Evolutionary conservation across 345 rosid species (phyloP), one percentile per base, ranked within the genome.

Genomic region (Diplotaxis tenuifolia): DNA sequence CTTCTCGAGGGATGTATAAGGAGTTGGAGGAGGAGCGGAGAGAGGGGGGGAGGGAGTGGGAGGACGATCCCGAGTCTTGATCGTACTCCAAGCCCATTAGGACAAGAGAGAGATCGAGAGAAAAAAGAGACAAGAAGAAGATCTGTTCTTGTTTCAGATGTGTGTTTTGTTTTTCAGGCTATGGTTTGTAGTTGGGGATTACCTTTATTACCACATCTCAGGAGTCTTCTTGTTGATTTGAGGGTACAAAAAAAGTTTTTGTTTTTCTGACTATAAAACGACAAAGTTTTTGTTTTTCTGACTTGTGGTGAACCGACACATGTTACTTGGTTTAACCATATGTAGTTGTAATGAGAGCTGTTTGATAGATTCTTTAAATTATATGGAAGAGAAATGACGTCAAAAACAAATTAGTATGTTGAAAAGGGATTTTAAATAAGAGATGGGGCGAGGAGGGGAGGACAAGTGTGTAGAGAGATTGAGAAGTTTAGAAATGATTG

Each of bases 1-100:
- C 86, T 49, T 79, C 87, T 50, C 80, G 0, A 73, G 15, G 84
- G 81, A 32, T 4, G 49, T 40, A 40, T 7, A 40, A 15, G 16
- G 49, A 40, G 49, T 40, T 40, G 49, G 49, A 5, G 49, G 49
- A 40, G 12, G 49, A 40, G 12, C 49, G 49, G 49, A 76, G 20
- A 11, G 76, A 29, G 18, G 78, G 67, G 18, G 78, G 67, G 22
- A 74, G 36, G 28, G 78, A 74, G 1, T 59, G 45, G 31, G 67
- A 11, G 6, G 78, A 59, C 40, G 78, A 74, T 81, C 84, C 72
- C 59, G 71, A 12, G 34, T 70, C 80, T 59, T 70, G 54, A 57
- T 76, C 75, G 72, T 34, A 64, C 45, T 45, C 65, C 67, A 70
- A 47, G 5, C 45, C 47, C 62, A 50, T 42, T n/a, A 0, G 5